phyloP scores from a whole-genome alignment of 345 rosid species.

The Euphorbia peplus region DNA sequence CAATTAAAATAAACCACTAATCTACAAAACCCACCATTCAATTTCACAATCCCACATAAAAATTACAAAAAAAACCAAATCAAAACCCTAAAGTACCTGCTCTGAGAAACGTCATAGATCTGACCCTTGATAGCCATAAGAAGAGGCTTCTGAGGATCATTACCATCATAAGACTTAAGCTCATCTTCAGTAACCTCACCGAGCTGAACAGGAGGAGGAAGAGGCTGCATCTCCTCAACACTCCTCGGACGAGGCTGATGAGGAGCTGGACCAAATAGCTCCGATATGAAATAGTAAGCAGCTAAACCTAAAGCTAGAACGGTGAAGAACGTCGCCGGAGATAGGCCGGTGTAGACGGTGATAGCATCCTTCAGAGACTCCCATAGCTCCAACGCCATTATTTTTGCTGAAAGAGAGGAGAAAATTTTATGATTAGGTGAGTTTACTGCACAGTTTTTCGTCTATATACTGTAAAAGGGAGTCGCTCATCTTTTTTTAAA shows the following conservation, averaged over 20 bases:
- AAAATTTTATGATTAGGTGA: not conserved
- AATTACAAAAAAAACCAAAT: not conserved
- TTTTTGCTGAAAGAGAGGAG: not conserved
- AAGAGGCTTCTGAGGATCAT: slow-evolving; percentile 78
- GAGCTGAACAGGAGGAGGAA: slow-evolving; percentile 82
- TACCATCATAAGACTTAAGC: slow-evolving; percentile 77
- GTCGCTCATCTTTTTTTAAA: not conserved
- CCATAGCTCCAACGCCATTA: slow-evolving; percentile 88
- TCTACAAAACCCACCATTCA: not conserved
- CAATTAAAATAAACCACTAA: not conserved
- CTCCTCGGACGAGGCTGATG: slow-evolving; percentile 44
- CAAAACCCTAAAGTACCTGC: slow-evolving; percentile 51
- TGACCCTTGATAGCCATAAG: slow-evolving; percentile 99
- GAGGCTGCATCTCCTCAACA: slow-evolving; percentile 56
- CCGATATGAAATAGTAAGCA: slow-evolving; percentile 62
- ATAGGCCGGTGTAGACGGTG: slow-evolving; percentile 76
- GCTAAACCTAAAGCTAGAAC: slow-evolving; percentile 64
- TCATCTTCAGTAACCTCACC: slow-evolving; percentile 88
- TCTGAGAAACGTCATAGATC: slow-evolving; percentile 97
- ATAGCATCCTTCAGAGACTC: slow-evolving; percentile 80
- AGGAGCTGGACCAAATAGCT: slow-evolving; percentile 56
- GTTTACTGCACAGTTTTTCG: not conserved
- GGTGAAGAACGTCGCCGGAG: slow-evolving; percentile 77
- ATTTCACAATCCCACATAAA: not conserved
- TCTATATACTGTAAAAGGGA: not conserved